Evolutionary conservation across 2,329 filamentous ascomycete species (phyloP).

Genomic region (Stemphylium beticola): DNA sequence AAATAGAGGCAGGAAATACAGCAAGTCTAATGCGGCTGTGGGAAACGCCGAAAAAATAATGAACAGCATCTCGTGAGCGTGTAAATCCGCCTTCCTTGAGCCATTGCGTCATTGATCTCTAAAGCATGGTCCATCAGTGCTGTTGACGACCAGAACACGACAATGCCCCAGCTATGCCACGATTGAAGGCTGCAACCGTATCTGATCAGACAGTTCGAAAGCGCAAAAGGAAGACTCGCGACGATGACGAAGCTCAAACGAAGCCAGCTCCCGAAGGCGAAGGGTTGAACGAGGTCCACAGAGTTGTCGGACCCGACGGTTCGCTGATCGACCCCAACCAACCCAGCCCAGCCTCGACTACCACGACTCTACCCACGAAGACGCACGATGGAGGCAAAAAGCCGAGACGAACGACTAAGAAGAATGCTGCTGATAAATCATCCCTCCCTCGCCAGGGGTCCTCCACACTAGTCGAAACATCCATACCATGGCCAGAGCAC

Average conservation of each 20-base stretch:
- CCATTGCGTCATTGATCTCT: conserved; percentile 36
- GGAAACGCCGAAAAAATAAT: background rate
- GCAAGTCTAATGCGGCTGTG: background rate
- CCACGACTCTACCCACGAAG: conserved; percentile 61
- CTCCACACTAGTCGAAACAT: conserved; percentile 58
- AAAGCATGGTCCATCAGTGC: conserved; percentile 4
- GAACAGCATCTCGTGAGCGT: background rate
- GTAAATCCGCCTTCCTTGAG: background rate
- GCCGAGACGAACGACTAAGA: conserved; percentile 54
- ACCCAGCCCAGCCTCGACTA: conserved; percentile 34
- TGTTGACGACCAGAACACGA: conserved; percentile 6
- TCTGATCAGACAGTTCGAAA: conserved; percentile 55
- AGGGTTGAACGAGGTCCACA: conserved; percentile 7
- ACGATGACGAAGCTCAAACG: conserved; percentile 25
- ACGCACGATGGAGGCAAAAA: conserved; percentile 63
- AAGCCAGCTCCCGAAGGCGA: conserved; percentile 17
- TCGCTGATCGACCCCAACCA: conserved; percentile 1
- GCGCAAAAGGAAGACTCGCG: conserved; percentile 47
- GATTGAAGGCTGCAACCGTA: conserved; percentile 52
- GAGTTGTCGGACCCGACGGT: conserved; percentile 2
- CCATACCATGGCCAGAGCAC: conserved; percentile 73
- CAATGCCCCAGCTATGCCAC: conserved; percentile 26
- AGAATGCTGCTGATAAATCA: conserved; percentile 43
- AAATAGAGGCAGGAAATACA: background rate
- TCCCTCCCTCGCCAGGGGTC: conserved; percentile 52